These are phyloP conservation scores for Lenwebbia sp. DNA, from an alignment of 345 rosid genomes.

Conservation along the genomic window DNA sequence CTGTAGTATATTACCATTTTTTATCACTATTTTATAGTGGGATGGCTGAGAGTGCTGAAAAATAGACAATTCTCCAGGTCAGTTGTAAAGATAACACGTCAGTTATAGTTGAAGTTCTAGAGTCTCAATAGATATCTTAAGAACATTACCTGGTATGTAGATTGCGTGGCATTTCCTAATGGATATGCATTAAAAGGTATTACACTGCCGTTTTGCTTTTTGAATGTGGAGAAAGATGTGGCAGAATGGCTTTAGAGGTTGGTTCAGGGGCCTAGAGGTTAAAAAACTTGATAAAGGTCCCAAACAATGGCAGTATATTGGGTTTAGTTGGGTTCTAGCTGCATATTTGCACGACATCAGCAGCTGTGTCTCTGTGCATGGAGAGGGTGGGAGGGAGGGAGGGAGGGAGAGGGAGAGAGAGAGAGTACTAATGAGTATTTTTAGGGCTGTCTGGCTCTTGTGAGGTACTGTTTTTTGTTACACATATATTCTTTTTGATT, in stretches of 20 bases:
- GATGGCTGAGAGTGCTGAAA: background rate
- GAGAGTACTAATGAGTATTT: background rate
- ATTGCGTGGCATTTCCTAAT: background rate
- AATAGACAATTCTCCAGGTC: background rate
- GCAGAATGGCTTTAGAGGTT: background rate
- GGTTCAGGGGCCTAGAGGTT: background rate
- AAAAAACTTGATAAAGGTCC: background rate
- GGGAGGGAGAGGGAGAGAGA: background rate
- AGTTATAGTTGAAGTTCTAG: background rate
- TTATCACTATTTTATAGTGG: background rate
- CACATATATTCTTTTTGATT: too few relatives aligned
- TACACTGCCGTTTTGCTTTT: background rate
- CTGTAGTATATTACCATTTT: background rate
- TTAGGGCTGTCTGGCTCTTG: too few relatives aligned
- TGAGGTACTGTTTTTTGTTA: too few relatives aligned
- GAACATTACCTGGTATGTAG: background rate
- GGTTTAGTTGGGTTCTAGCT: too few relatives aligned
- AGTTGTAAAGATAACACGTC: background rate
- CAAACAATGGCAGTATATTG: too few relatives aligned
- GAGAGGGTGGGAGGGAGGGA: too few relatives aligned
- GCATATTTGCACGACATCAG: too few relatives aligned
- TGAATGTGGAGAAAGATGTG: background rate
- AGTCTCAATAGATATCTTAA: background rate
- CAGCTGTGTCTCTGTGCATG: too few relatives aligned
- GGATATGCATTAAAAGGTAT: background rate